These are phyloP conservation scores for Thalassia testudinum DNA, from an alignment of 116 monocot species.

Conservation along the genomic window DNA sequence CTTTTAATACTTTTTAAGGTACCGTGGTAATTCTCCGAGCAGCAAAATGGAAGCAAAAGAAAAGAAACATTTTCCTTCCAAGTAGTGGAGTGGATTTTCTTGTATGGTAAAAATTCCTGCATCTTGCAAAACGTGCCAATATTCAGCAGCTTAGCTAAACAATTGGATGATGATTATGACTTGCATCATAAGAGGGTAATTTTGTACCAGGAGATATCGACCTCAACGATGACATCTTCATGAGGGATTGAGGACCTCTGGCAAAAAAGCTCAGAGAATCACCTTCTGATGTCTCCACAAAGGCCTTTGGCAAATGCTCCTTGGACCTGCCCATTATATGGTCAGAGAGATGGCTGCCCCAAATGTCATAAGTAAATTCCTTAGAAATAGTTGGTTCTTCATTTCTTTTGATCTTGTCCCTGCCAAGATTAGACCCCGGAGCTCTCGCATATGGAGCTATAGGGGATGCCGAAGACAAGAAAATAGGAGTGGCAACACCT, in stretches of 20 bases:
- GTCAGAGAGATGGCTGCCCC: conserved; percentile 70
- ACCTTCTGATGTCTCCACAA: conserved; percentile 51
- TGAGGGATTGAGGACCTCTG: conserved; percentile 59
- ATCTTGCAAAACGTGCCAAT: conserved; percentile 1
- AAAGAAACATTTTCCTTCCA: too few relatives aligned
- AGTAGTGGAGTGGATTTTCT: too few relatives aligned
- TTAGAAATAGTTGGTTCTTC: conserved; percentile 16
- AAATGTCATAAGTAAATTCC: conserved; percentile 70
- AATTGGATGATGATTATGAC: conserved; percentile 30
- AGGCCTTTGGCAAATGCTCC: conserved; percentile 13
- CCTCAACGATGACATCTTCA: conserved; percentile 41
- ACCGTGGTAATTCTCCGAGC: too few relatives aligned
- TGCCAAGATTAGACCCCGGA: conserved; percentile 56
- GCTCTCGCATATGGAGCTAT: conserved; percentile 64
- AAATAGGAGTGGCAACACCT: conserved; percentile 9
- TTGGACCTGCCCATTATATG: conserved; percentile 23
- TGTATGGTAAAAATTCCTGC: neutral
- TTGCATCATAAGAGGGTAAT: conserved; percentile 36
- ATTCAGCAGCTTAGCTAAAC: conserved; percentile 18
- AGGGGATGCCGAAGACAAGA: conserved; percentile 27
- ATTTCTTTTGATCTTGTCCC: conserved; percentile 23
- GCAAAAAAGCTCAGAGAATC: conserved; percentile 75
- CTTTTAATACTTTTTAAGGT: too few relatives aligned
- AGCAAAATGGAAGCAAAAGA: too few relatives aligned
- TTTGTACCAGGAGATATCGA: conserved; percentile 26